phyloP scores from a whole-genome alignment of 2,329 filamentous ascomycete species.

The Cercospora sojina region DNA sequence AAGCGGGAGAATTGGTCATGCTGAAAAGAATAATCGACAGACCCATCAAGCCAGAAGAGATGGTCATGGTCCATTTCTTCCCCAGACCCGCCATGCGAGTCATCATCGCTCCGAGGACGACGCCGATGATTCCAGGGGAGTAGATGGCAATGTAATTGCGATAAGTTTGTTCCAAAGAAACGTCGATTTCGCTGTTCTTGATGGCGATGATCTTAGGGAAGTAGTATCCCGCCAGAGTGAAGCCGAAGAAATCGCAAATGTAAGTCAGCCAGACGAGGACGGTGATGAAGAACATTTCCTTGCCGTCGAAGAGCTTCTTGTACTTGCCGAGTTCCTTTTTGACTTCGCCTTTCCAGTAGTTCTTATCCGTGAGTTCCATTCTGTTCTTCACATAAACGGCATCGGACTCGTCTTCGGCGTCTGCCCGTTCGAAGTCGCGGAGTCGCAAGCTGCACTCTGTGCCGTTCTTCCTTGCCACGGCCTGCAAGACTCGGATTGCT shows the following conservation, averaged over 20 bases:
- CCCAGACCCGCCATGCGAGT: slow-evolving; percentile 49
- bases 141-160: slow-evolving; percentile 57
- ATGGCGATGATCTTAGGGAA: slow-evolving; percentile 52
- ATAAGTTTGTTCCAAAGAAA: slow-evolving; percentile 51
- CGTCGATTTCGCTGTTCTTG: slow-evolving; percentile 51
- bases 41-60: slow-evolving; percentile 47
- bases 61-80: slow-evolving; percentile 48
- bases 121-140: slow-evolving; percentile 53
- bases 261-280: slow-evolving; percentile 54
- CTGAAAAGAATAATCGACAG: slow-evolving; percentile 48
- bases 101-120: slow-evolving; percentile 51
- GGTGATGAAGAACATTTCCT: slow-evolving; percentile 47
- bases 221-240: slow-evolving; percentile 51
- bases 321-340: slow-evolving; percentile 46
- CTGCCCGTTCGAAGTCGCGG: slow-evolving; percentile 40
- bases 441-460: slow-evolving; percentile 38
- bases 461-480: slow-evolving; percentile 47
- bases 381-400: background rate
- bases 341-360: slow-evolving; percentile 35
- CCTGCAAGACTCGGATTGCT: slow-evolving; percentile 49
- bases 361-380: slow-evolving; percentile 10
- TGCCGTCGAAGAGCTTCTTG: slow-evolving; percentile 47
- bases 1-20: slow-evolving; percentile 47
- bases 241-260: slow-evolving; percentile 53
- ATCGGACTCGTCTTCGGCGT: slow-evolving; percentile 20